phyloP scores from a whole-genome alignment of 768 basidiomycete genomes.

The Kwoniella bestiolae region DNA sequence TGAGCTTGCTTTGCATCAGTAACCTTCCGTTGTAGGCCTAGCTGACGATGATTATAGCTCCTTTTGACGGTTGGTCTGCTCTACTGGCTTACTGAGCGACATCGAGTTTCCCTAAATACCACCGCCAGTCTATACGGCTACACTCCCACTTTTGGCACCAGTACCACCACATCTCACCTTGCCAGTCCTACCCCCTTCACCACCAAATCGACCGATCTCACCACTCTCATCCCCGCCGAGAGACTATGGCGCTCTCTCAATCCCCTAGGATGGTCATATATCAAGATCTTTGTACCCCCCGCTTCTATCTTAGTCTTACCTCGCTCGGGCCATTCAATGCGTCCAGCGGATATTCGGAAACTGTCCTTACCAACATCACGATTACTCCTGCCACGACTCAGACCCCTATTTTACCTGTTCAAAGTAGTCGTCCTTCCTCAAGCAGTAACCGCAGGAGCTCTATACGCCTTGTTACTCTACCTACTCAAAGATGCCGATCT shows the following conservation, averaged over 20 bases:
- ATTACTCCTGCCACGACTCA: slow-evolving; percentile 53
- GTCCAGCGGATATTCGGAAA: slow-evolving; percentile 46
- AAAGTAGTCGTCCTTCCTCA: slow-evolving; percentile 88
- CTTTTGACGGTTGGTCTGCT: slow-evolving; percentile 47
- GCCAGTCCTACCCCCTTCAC: slow-evolving; percentile 20
- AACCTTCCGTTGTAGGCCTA: not conserved
- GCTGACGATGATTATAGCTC: slow-evolving; percentile 25
- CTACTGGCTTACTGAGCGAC: slow-evolving; percentile 50
- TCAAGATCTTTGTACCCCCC: slow-evolving; percentile 40
- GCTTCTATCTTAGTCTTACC: slow-evolving; percentile 71
- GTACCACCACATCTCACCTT: slow-evolving; percentile 3
- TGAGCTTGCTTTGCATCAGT: slow-evolving; percentile 14
- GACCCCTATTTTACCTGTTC: slow-evolving; percentile 71
- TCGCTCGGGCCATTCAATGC: slow-evolving; percentile 36
- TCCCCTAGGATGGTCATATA: slow-evolving; percentile 37
- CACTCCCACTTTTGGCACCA: slow-evolving; percentile 14
- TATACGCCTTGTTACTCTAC: slow-evolving; percentile 80
- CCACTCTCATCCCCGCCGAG: slow-evolving; percentile 23
- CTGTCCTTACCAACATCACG: slow-evolving; percentile 39
- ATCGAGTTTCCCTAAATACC: slow-evolving; percentile 22
- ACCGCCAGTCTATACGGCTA: slow-evolving; percentile 53
- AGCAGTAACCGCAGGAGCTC: slow-evolving; percentile 69
- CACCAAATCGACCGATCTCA: slow-evolving; percentile 11
- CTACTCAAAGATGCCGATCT: slow-evolving; percentile 89
- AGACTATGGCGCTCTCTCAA: slow-evolving; percentile 51